phyloP scores from a whole-genome alignment of 176 grass and related monocot genomes.

The Microstegium vimineum region DNA sequence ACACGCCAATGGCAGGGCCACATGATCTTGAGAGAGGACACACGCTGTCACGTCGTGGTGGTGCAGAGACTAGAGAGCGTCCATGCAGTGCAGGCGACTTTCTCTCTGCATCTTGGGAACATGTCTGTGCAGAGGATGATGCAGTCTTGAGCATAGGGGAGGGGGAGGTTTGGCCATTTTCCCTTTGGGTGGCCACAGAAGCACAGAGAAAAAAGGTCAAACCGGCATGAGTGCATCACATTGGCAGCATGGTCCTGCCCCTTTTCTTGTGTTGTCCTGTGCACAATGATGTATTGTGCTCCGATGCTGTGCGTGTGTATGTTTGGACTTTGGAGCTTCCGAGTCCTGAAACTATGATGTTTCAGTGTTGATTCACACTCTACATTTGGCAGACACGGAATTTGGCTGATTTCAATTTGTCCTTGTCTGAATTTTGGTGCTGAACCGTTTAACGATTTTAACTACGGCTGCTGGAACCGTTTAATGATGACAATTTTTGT shows the following conservation, averaged over 20 bases:
- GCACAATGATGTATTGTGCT: neutral
- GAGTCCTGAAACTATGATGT: neutral
- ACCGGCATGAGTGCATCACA: slow-evolving; percentile 23
- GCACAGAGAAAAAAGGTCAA: slow-evolving; percentile 1
- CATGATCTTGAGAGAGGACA: slow-evolving; percentile 44
- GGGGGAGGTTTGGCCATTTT: slow-evolving; percentile 10
- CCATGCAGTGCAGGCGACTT: slow-evolving; percentile 36
- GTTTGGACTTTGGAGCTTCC: neutral
- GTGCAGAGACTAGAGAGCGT: neutral
- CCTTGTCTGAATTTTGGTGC: neutral
- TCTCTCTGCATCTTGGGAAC: slow-evolving; percentile 42
- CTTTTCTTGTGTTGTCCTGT: neutral
- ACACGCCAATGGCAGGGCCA: neutral
- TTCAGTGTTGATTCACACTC: neutral
- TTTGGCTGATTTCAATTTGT: neutral
- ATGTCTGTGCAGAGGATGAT: slow-evolving; percentile 30
- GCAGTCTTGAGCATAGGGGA: neutral
- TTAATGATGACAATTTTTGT: neutral
- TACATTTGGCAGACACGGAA: neutral
- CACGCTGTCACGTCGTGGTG: slow-evolving; percentile 23
- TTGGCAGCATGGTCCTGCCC: neutral
- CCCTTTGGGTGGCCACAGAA: neutral
- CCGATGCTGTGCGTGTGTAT: neutral
- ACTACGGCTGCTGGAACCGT: no score
- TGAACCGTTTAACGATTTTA: neutral